Evolutionary conservation across 177 flowering plant species (phyloP).

Genomic region (Vitis hybrid): DNA sequence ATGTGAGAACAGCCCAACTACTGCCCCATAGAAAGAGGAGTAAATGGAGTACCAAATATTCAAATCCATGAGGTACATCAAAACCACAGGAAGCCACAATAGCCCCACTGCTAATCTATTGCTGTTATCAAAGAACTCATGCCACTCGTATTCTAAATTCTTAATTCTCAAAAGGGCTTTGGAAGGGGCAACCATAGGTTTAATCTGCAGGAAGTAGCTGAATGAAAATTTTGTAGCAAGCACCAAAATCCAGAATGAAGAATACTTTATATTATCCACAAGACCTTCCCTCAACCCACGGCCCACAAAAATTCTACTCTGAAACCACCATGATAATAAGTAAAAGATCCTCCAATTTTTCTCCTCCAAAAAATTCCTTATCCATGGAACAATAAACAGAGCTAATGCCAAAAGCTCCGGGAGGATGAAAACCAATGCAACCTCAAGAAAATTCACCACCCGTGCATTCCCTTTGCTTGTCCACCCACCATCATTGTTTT

Average conservation of each 20-base stretch:
- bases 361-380: conserved; percentile 57
- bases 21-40: conserved; percentile 63
- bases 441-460: conserved; percentile 42
- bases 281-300: conserved; percentile 71
- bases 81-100: conserved; percentile 66
- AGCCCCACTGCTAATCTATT: conserved; percentile 61
- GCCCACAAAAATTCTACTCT: conserved; percentile 59
- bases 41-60: conserved; percentile 71
- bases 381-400: conserved; percentile 57
- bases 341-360: conserved; percentile 60
- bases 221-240: conserved; percentile 59
- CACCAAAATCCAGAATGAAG: conserved; percentile 57
- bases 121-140: conserved; percentile 42
- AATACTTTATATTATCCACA: conserved; percentile 57
- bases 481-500: conserved; percentile 40
- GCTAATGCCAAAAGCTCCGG: conserved; percentile 62
- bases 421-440: conserved; percentile 34
- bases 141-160: conserved; percentile 53
- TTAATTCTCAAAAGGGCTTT: conserved; percentile 30
- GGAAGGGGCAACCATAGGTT: conserved; percentile 61
- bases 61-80: conserved; percentile 61
- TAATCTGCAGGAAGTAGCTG: conserved; percentile 65
- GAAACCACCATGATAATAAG: conserved; percentile 70
- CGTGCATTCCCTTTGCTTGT: conserved; percentile 27
- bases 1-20: conserved; percentile 58